Evolutionary conservation across 441 rosid genomes (phyloP).

Genomic region (Euphorbia celastroides): DNA sequence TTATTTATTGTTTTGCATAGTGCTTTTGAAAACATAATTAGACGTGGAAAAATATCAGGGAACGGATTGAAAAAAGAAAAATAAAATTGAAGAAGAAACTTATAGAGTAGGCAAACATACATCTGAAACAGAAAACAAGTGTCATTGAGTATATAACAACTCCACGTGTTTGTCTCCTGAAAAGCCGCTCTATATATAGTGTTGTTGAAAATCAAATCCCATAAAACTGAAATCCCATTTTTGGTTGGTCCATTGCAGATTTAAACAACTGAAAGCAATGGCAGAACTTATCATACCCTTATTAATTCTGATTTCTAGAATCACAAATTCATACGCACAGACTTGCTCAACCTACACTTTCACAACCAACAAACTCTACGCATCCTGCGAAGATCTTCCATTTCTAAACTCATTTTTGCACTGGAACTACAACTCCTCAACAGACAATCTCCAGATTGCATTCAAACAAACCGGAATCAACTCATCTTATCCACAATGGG

Average conservation of each 20-base stretch:
- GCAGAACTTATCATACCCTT: conserved; percentile 25
- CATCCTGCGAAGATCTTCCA: conserved; percentile 73
- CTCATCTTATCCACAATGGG: conserved; percentile 56
- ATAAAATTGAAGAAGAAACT: neutral
- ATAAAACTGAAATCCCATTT: too few species aligned
- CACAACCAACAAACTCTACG: conserved; percentile 46
- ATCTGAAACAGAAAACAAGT: neutral
- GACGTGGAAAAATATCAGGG: neutral
- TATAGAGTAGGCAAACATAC: neutral
- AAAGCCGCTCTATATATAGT: neutral
- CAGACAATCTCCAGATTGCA: conserved; percentile 52
- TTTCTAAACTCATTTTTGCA: conserved; percentile 59
- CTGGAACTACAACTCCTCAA: conserved; percentile 56
- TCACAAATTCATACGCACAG: conserved; percentile 30
- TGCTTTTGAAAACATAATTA: too few species aligned
- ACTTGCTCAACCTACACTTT: conserved; percentile 54
- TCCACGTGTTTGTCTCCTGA: conserved; percentile 2
- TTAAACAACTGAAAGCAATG: conserved; percentile 10
- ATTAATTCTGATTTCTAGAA: conserved; percentile 24
- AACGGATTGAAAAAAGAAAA: neutral
- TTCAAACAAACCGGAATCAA: conserved; percentile 51
- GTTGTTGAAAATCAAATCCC: neutral
- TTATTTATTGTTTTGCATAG: too few species aligned
- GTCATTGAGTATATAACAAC: neutral
- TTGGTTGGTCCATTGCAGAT: too few species aligned